Evolutionary conservation across 768 basidiomycete species (phyloP).

Genomic region (Boletus huronensis): DNA sequence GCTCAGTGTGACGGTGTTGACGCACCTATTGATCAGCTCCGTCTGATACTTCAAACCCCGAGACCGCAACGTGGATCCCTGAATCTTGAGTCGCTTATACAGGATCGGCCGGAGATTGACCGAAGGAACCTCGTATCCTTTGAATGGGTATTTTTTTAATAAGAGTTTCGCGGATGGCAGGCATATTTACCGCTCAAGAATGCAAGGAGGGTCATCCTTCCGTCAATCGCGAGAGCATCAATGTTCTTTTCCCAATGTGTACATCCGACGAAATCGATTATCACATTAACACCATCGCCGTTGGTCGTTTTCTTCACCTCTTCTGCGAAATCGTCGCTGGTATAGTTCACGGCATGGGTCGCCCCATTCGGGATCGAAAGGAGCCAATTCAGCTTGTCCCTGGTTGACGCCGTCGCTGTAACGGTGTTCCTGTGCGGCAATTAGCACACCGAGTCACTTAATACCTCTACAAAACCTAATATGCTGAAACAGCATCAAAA

Average conservation of each 20-base stretch:
- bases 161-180: constrained; percentile 16
- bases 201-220: constrained; percentile 68
- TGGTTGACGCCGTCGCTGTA: constrained; percentile 81
- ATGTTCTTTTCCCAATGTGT: constrained; percentile 75
- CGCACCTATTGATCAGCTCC: constrained; percentile 59
- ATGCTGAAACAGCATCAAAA: constrained; percentile 2
- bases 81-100: constrained; percentile 81
- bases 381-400: constrained; percentile 79
- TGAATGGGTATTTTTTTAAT: constrained; percentile 16
- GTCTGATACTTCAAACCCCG: constrained; percentile 74
- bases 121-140: constrained; percentile 50
- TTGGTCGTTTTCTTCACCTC: constrained; percentile 66
- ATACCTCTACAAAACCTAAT: background rate
- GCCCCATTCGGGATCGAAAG: constrained; percentile 62
- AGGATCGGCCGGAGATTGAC: constrained; percentile 66
- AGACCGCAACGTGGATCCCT: constrained; percentile 83
- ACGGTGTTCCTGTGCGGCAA: constrained; percentile 51
- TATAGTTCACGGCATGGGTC: constrained; percentile 82
- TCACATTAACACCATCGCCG: constrained; percentile 72
- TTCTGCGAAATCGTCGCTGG: constrained; percentile 73
- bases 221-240: constrained; percentile 64
- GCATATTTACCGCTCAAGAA: constrained; percentile 56
- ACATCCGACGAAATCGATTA: constrained; percentile 82
- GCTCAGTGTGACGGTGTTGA: background rate
- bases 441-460: constrained; percentile 5